Evolutionary conservation across 1,284 basidiomycete species (phyloP).

Genomic region (Leccinum fallax): DNA sequence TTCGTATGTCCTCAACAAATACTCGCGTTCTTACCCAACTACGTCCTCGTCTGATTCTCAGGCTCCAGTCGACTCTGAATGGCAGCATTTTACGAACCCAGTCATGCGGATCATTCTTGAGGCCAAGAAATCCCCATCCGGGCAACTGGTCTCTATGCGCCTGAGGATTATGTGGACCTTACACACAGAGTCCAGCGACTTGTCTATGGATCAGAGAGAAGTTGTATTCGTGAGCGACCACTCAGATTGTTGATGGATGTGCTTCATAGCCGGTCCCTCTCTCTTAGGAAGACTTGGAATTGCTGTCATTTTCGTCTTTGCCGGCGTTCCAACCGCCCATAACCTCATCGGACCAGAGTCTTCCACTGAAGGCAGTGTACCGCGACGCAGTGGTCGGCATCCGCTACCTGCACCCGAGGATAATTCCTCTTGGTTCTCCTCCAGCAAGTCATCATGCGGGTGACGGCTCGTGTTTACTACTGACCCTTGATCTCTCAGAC

Average conservation of each 20-base stretch:
- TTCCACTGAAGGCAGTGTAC: constrained; percentile 76
- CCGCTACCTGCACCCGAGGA: constrained; percentile 62
- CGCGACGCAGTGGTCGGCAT: constrained; percentile 71
- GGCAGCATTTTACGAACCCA: constrained; percentile 79
- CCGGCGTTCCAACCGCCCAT: constrained; percentile 32
- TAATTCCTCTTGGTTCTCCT: constrained; percentile 35
- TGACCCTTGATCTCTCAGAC: constrained; percentile 40
- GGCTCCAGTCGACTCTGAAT: constrained; percentile 47
- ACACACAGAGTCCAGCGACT: constrained; percentile 40
- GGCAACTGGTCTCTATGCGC: constrained; percentile 59
- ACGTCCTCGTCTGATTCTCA: constrained; percentile 20
- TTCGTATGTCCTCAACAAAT: constrained; percentile 60
- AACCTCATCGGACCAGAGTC: constrained; percentile 42
- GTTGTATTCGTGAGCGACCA: constrained; percentile 60
- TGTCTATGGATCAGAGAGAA: constrained; percentile 49
- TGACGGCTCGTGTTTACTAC: not conserved
- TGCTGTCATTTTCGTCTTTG: constrained; percentile 61
- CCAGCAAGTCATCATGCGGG: constrained; percentile 40
- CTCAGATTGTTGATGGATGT: constrained; percentile 3
- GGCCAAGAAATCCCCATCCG: constrained; percentile 49
- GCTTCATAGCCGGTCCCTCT: not conserved
- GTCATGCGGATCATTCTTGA: constrained; percentile 65
- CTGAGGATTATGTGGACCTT: constrained; percentile 66
- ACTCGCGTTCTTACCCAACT: constrained; percentile 62
- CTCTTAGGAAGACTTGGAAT: constrained; percentile 69